Conservation (phyloP, 148 eudicot species). For the Suaeda aralocaspica region DNA sequence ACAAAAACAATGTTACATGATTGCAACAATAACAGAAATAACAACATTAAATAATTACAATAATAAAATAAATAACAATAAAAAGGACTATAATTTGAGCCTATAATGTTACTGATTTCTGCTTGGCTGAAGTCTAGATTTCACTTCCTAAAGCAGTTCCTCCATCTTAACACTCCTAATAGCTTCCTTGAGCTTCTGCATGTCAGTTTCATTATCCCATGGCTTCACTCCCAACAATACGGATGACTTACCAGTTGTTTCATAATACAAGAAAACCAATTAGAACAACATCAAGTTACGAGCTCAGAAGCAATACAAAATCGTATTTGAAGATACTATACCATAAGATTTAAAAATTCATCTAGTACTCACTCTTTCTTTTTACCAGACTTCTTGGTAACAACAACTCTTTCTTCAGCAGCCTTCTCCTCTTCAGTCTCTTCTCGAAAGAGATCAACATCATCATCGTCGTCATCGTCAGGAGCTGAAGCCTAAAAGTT, state of each 20-base stretch:
- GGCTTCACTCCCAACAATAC: conserved; percentile 83
- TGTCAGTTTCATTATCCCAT: conserved; percentile 98
- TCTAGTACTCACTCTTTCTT: conserved; percentile 75
- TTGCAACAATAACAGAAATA: too few species aligned
- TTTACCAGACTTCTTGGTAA: conserved; percentile 51
- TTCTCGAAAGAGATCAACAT: conserved; percentile 91
- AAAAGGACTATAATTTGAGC: too few species aligned
- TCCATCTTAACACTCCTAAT: conserved; percentile 72
- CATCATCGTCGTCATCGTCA: conserved; percentile 69
- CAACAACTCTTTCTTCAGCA: conserved; percentile 79
- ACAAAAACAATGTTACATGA: too few species aligned
- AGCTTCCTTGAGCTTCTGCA: conserved; percentile 91
- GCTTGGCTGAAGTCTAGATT: too few species aligned
- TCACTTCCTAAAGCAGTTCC: conserved; percentile 88
- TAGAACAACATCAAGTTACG: not conserved
- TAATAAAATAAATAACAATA: too few species aligned
- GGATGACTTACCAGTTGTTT: conserved; percentile 82
- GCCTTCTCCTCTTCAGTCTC: conserved; percentile 97
- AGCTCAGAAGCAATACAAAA: not conserved
- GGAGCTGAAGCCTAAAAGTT: conserved; percentile 58
- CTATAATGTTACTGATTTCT: too few species aligned
- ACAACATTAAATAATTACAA: too few species aligned
- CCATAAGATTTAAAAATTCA: too few species aligned
- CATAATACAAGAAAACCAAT: too few species aligned
- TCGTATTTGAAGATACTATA: too few species aligned